Conservation (phyloP, 1,284 basidiomycete species). For the Jaminaea rosea region DNA sequence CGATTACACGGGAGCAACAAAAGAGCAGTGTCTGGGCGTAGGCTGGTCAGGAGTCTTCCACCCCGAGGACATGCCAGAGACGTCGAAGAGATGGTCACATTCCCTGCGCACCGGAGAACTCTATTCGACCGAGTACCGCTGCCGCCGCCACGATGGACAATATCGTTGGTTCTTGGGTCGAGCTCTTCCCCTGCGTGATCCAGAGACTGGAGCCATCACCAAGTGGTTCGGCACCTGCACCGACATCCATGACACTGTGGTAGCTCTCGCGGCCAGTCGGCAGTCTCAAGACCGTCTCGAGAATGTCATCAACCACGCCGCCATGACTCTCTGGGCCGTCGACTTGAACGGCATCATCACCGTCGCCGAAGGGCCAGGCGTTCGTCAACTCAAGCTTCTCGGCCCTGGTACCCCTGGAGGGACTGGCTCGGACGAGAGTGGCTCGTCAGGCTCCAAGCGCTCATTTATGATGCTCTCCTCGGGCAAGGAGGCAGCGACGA, state of each 20-base stretch:
- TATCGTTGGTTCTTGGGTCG: conserved; percentile 45
- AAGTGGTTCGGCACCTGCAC: conserved; percentile 47
- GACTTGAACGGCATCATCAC: conserved; percentile 33
- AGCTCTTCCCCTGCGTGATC: conserved; percentile 37
- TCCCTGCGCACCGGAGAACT: conserved; percentile 47
- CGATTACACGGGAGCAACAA: conserved; percentile 43
- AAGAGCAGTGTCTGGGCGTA: conserved; percentile 29
- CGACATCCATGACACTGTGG: conserved; percentile 39
- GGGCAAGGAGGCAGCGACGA: neutral
- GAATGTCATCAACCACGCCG: conserved; percentile 40
- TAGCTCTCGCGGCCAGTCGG: conserved; percentile 32
- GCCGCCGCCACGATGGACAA: conserved; percentile 32
- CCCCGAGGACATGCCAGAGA: conserved; percentile 44
- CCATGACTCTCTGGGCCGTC: conserved; percentile 40
- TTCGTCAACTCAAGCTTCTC: conserved; percentile 32
- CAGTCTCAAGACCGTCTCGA: conserved; percentile 35
- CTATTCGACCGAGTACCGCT: conserved; percentile 46
- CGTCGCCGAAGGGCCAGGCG: conserved; percentile 38
- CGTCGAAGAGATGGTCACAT: conserved; percentile 37
- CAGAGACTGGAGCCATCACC: conserved; percentile 24
- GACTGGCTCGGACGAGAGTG: conserved; percentile 20
- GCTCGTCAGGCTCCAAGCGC: conserved; percentile 7
- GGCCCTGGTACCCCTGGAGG: conserved; percentile 29
- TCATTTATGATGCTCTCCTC: no score
- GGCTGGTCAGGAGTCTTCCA: conserved; percentile 47